Base-by-base conservation (phyloP, 169 alveolate genomes). In the Plasmodium gonderi region DNA sequence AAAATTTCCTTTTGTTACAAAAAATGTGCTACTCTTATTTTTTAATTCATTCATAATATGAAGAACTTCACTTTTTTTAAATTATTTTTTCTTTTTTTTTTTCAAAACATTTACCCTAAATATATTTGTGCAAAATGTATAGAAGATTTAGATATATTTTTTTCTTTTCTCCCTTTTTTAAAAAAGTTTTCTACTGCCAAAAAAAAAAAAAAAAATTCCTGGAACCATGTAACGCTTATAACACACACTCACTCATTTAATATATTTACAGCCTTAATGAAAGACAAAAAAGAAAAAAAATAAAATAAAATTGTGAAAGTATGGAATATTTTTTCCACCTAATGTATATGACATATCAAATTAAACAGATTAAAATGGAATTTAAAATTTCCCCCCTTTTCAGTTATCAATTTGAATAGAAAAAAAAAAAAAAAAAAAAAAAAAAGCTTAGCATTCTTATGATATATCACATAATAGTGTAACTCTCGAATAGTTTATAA, bases 1-100 rank as follows among this genome's bases (percentile, higher is more conserved):
- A 33, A 80, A 65, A 14, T 80, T 79, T 79, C 75, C 20, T 49
- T 51, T 54, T 60, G 72, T 79, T 79, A 65, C 78, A 79, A 79
- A 1, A 12, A 49, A 79, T 49, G 67, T 51, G 42, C 23, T 31
- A 38, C 9, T 23, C 69, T 80, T 75, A 17, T 31, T 80, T 80
- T 80, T 80, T 80, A 80, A 80, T 80, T 80, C 79, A 65, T 80
- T 80, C 91, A 60, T 80, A 80, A 80, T 80, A 65, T 51, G 78
- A 29, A 79, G 33, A 79, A 51, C 65, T 49, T 80, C 49, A 64
- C 69, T 80, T 40, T 64, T 75, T 40, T 75, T 60, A 60, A 60
- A n/a, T n/a, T n/a, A 14, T 75, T 17, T 75, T 75, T 80, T 33
- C 14, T 80, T 80, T 80, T 79, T 79, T 79, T 79, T 80, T 80